Evolutionary conservation across 495 filamentous ascomycete species (phyloP), one percentile per base, ranked within the genome.

Genomic region (Aspergillus haitiensis): DNA sequence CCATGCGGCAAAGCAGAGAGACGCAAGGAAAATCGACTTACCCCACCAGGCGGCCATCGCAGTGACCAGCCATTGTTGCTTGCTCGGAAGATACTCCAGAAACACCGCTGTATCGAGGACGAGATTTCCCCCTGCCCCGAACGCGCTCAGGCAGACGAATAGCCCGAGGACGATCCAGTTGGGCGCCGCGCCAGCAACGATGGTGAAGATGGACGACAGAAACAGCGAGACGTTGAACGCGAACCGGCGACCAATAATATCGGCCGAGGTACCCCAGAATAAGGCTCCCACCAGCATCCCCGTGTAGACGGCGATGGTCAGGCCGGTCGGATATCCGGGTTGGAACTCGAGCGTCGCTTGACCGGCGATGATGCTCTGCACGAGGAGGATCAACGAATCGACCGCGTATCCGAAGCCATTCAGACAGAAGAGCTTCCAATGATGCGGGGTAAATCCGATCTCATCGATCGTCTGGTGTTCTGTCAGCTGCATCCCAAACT

Each of bases 331-430:
- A 62, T 66, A 69, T 10, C 54, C 33, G 7, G 82, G 72, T 12
- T 81, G 74, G 61, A 88, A 87, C 67, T 89, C 85, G 57, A 74
- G 75, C 49, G 69, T 79, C 4, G 86, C 86, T 34, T 80, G 77
- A 12, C 62, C 66, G 5, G 85, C 78, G 56, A 89, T 85, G 65
- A 88, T 86, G 31, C 79, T 83, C 67, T 89, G 87, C 15, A 90
- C 73, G 15, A 91, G 77, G 3, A 89, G 80, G 34, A 88, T 81
- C 35, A 88, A 67, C 1, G 85, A 88, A 64, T 91, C 88, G 55
- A 89, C 87, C 5, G 85, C 85, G 70, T 78, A 87, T 78, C 86
- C 86, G 69, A 89, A 89, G 32, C 87, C 87, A 59, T 88, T 83
- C 21, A 84, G 68, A 51, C 76, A 75, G 57, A 91, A 91, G 5